Evolutionary conservation across 108 stramenopile genomes (phyloP), one percentile per base, ranked within the genome.

Genomic region (Fragilaria crotonensis): DNA sequence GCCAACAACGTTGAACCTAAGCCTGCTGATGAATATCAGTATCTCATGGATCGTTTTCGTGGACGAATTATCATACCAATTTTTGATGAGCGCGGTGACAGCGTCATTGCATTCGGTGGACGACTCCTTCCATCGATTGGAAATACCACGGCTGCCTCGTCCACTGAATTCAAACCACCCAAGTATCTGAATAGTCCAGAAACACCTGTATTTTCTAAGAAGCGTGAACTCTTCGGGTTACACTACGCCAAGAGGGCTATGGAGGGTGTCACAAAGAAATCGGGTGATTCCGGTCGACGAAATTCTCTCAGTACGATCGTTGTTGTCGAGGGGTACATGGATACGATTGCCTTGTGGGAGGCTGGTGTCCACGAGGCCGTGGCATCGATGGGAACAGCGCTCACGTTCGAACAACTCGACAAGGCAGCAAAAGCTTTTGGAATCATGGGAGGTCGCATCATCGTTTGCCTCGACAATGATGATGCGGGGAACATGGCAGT

Each of bases 171-270:
- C 33, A 64, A 67, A 14, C 59, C 75, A 26, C 78, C 92, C 45
- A 97, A 97, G 67, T 97, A 97, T 57, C 61, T 97, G 25, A 97
- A 97, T 60, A 92, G 89, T 30, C 96, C 96, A 0, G 91, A 89
- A 63, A 78, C 94, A 7, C 51, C 64, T 2, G 71, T 95, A 9
- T 97, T 97, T 76, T 64, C 70, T 25, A 97, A 97, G 57, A 78
- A 80, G 48, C 59, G 75, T 30, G 59, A 78, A 23, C 72, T 97
- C 4, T 97, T 93, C 64, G 94, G 93, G 50, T 57, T 71, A 31
- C 71, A 89, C 48, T 68, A 69, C 41, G 92, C 93, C 5, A 70
- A 56, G 31, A 56, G 27, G 45, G 21, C 33, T 7, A 36, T 0
- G n/a, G 51, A 44, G 17, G 53, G 60, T 33, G 11, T 18, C 7